Evolutionary conservation across 352 stramenopile genomes (phyloP).

Genomic region (Globisporangium nunn): DNA sequence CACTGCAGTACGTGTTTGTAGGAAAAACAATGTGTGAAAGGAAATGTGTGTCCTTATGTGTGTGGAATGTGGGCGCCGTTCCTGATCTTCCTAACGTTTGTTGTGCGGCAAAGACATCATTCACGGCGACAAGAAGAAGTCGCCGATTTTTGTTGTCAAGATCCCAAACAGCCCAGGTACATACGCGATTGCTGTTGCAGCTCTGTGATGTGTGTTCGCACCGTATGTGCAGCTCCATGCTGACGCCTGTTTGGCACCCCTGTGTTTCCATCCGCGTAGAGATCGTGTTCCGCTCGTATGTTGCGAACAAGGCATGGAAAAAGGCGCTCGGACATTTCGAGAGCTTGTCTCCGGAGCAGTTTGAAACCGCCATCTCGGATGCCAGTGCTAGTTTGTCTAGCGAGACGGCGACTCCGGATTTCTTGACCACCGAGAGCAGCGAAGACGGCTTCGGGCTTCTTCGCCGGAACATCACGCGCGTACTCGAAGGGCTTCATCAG

Average conservation of each 20-base stretch:
- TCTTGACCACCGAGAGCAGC: conserved; percentile 39
- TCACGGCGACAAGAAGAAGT: conserved; percentile 71
- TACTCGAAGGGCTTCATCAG: conserved; percentile 62
- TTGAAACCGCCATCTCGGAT: conserved; percentile 23
- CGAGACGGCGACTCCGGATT: conserved; percentile 18
- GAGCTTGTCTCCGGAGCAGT: conserved; percentile 39
- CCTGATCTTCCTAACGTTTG: neutral
- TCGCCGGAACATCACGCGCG: conserved; percentile 57
- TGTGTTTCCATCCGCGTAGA: conserved; percentile 18
- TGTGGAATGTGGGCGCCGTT: neutral
- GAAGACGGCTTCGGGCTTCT: conserved; percentile 82
- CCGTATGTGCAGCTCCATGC: conserved; percentile 32
- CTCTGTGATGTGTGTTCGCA: neutral
- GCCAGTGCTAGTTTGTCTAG: conserved; percentile 6
- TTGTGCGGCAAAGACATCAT: conserved; percentile 42
- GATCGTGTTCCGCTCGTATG: conserved; percentile 74
- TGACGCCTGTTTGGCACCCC: neutral
- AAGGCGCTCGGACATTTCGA: conserved; percentile 74
- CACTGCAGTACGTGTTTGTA: conserved; percentile 39
- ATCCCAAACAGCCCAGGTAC: conserved; percentile 48
- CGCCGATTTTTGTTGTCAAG: conserved; percentile 71
- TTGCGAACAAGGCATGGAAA: conserved; percentile 76
- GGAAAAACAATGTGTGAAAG: too few species aligned
- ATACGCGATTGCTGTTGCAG: neutral
- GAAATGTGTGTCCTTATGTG: too few species aligned